A percentile compares a stretch with the other conserved stretches of the same genome.
These are phyloP conservation scores for Sechiopsis laciniata DNA, from an alignment of 306 rosid species.

Conservation along the genomic window DNA sequence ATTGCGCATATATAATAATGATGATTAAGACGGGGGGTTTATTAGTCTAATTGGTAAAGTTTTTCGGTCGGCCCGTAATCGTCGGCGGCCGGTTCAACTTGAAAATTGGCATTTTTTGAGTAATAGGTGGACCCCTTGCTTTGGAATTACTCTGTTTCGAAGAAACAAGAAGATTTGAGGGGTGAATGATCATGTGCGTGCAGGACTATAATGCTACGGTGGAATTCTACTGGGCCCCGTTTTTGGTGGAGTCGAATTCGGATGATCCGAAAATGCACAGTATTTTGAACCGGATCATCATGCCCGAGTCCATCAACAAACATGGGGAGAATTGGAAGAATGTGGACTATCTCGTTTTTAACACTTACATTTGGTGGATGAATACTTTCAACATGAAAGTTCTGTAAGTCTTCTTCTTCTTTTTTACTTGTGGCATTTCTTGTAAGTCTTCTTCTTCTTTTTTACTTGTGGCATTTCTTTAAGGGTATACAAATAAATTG, in stretches of 20 bases:
- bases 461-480: too few species aligned
- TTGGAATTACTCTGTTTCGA: background rate
- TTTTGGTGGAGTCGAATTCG: conserved; percentile 88
- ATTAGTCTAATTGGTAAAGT: background rate
- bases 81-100: background rate
- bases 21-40: background rate
- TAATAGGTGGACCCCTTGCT: background rate
- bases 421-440: too few species aligned
- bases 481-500: too few species aligned
- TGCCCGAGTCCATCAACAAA: conserved; percentile 80
- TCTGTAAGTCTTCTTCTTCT: too few species aligned
- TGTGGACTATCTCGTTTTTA: conserved; percentile 73
- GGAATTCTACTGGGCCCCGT: conserved; percentile 96
- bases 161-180: too few species aligned
- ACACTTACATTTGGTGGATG: conserved; percentile 99
- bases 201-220: conserved; percentile 81
- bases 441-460: too few species aligned
- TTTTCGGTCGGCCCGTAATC: conserved; percentile 4
- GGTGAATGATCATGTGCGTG: conserved; percentile 8
- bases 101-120: conserved; percentile 11
- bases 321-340: conserved; percentile 74
- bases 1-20: background rate
- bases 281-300: conserved; percentile 73
- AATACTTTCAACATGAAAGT: conserved; percentile 72
- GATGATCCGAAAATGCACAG: conserved; percentile 87